Base-by-base conservation (phyloP, 2,329 filamentous ascomycete species). In the Ceratocystis huliohia region DNA sequence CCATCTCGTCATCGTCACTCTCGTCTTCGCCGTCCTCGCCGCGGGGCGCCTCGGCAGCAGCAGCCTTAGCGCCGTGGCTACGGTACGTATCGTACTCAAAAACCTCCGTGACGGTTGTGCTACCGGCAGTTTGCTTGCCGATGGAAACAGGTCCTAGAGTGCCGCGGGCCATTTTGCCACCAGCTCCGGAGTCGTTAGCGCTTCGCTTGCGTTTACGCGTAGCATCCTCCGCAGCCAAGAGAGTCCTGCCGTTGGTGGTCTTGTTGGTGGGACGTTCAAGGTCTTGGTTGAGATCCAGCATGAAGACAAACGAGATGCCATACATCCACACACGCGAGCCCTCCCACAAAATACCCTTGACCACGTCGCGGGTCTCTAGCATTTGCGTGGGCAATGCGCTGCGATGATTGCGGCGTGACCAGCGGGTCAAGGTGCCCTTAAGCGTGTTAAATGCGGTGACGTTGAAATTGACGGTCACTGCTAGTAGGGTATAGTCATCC, bases 291-390 rank as follows among this genome's bases (percentile, higher is more conserved):
- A 96, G 78, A 74, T 97, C 91, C 68, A 99, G 84, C 92, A 97
- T 97, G 77, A 89, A 91, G 28, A 99, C 76, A 82, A 91, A 97
- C 0, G 84, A 86, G 50, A 85, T 83, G 5, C 93, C 92, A 72
- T 96, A 96, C 22, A 97, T 77, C 91, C 93, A 97, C 6, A 93
- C 76, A 15, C 93, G 83, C 33, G 79, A 78, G 0, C 87, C 79
- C 73, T 95, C 88, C 92, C 93, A 97, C 48, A 96, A 75, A 30
- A 86, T 85, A 2, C 91, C 92, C 78, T 93, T 93, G 65, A 88
- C 88, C 53, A 89, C 81, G 73, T 96, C 91, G 68, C 87, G 84
- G 28, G 91, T 82, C 69, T 85, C 83, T 66, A 82, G 84, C 74
- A 95, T 93, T 61, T 88, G 83, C 2, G 81, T 79, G 0, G 91